Conservation (phyloP, 768 basidiomycete species). For the Kwoniella mangroviensis region DNA sequence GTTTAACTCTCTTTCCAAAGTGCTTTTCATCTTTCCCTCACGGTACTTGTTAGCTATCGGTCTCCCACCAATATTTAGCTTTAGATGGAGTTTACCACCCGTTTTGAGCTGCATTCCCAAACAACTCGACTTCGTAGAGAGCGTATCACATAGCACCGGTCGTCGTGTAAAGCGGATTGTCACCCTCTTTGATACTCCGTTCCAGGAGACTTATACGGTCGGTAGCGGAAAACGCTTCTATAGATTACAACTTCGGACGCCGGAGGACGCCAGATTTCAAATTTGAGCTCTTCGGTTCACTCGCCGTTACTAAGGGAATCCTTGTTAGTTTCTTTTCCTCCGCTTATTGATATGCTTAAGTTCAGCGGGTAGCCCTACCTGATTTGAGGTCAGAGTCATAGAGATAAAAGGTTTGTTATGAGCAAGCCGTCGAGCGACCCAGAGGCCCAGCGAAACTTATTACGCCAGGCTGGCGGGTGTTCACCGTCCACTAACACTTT, state of each 20-base stretch:
- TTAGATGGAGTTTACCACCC: conserved; percentile 85
- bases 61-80: conserved; percentile 81
- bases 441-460: conserved; percentile 60
- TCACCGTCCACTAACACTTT: conserved; percentile 34
- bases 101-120: conserved; percentile 83
- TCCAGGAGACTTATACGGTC: conserved; percentile 80
- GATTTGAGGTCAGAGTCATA: conserved; percentile 70
- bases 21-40: conserved; percentile 83
- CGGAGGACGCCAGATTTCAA: conserved; percentile 73
- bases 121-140: conserved; percentile 84
- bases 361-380: conserved; percentile 82
- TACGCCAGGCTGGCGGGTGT: conserved; percentile 58
- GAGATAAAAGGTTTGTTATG: conserved; percentile 57
- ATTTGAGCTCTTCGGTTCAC: conserved; percentile 84
- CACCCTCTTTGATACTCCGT: conserved; percentile 67
- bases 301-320: conserved; percentile 87
- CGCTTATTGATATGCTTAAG: conserved; percentile 89
- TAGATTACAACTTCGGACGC: conserved; percentile 78
- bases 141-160: conserved; percentile 70
- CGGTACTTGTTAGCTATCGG: conserved; percentile 83
- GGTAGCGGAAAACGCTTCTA: conserved; percentile 73
- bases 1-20: conserved; percentile 80
- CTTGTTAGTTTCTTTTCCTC: conserved; percentile 91
- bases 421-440: conserved; percentile 58
- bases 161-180: conserved; percentile 65